Conservation (phyloP, 257 asterid species). For the Solanum clarkiae region DNA sequence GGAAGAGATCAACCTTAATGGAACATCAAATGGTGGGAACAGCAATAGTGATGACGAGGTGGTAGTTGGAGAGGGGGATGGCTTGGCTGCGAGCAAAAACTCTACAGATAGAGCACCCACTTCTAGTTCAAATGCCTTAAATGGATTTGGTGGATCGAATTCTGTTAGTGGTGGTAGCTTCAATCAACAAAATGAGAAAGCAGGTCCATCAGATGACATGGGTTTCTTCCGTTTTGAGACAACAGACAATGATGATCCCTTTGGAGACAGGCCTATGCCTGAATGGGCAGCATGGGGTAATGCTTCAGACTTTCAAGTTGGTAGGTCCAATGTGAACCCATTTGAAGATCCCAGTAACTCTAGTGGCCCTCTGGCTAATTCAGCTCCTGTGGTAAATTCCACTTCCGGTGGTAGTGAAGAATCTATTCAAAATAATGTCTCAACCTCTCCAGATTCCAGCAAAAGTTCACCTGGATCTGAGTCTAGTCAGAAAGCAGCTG, state of each 20-base stretch:
- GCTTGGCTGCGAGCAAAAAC: constrained; percentile 29
- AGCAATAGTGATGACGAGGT: constrained; percentile 70
- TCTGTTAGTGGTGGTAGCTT: constrained; percentile 9
- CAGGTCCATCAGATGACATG: constrained; percentile 30
- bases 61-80: constrained; percentile 72
- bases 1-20: constrained; percentile 47
- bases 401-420: constrained; percentile 23
- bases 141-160: constrained; percentile 17
- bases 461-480: constrained; percentile 24
- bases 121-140: constrained; percentile 9
- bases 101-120: constrained; percentile 22
- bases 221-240: constrained; percentile 61
- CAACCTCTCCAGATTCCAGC: constrained; percentile 16
- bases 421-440: constrained; percentile 29
- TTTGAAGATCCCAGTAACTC: constrained; percentile 36
- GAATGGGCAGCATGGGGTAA: constrained; percentile 95
- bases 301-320: constrained; percentile 41
- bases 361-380: constrained; percentile 6
- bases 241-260: constrained; percentile 56
- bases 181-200: constrained; percentile 11
- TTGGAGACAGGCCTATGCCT: constrained; percentile 80
- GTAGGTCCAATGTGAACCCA: constrained; percentile 60
- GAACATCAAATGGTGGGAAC: constrained; percentile 34
- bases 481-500: constrained; percentile 20
- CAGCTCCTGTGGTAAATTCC: constrained; percentile 4